Evolutionary conservation across 768 basidiomycete species (phyloP).

Genomic region (Lactarius hatsudake): DNA sequence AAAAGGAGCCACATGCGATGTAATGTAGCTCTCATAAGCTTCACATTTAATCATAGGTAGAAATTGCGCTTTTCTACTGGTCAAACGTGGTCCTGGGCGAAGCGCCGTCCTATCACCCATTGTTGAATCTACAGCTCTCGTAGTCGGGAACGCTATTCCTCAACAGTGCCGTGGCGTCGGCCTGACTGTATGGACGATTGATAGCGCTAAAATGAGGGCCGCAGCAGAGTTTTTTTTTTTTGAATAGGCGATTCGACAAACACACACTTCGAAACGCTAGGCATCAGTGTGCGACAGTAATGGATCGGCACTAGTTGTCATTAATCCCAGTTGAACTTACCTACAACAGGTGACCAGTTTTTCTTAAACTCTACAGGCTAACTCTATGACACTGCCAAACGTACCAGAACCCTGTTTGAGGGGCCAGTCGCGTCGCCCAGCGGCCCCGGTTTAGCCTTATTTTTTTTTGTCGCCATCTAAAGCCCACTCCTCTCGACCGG

Average conservation of each 20-base stretch:
- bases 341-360: not conserved
- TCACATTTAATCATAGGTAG: not conserved
- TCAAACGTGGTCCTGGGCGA: not conserved
- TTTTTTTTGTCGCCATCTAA: too few relatives aligned
- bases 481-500: too few relatives aligned
- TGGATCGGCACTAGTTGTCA: not conserved
- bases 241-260: not conserved
- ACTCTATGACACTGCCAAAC: not conserved
- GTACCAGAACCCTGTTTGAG: too few relatives aligned
- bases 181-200: not conserved
- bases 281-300: not conserved
- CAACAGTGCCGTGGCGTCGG: not conserved
- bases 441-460: too few relatives aligned
- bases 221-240: not conserved
- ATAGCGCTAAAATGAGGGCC: not conserved
- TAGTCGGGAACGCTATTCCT: not conserved
- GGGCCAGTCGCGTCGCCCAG: too few relatives aligned
- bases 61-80: not conserved
- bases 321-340: not conserved
- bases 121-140: not conserved
- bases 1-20: not conserved
- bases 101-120: not conserved
- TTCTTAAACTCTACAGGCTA: not conserved
- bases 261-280: not conserved
- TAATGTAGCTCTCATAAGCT: not conserved